These are phyloP conservation scores for Blastobotrys peoriensis DNA, from an alignment of 805 yeast genomes.

Conservation along the genomic window DNA sequence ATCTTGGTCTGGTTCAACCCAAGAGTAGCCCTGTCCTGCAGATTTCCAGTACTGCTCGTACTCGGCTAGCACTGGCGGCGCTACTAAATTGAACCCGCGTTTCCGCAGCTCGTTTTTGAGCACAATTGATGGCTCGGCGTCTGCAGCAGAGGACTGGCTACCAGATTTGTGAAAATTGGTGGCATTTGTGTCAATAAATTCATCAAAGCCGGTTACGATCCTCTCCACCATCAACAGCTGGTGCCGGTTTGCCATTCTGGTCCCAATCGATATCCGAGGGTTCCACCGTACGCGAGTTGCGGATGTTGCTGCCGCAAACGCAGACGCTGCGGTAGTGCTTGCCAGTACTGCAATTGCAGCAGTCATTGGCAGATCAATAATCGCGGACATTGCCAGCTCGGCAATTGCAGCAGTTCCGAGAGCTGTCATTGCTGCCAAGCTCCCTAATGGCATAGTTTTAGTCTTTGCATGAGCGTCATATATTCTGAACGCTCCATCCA, in stretches of 20 bases:
- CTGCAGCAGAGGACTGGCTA: neutral
- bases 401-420: neutral
- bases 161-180: slow-evolving; percentile 8
- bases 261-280: neutral
- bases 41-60: slow-evolving; percentile 80
- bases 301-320: neutral
- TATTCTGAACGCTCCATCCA: neutral
- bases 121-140: neutral
- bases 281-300: neutral
- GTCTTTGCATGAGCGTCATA: neutral
- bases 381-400: neutral
- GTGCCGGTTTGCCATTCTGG: neutral
- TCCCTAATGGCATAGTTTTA: neutral
- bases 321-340: neutral
- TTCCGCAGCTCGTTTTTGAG: slow-evolving; percentile 11
- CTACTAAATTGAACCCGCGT: slow-evolving; percentile 13
- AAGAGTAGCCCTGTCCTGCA: slow-evolving; percentile 76
- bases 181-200: slow-evolving; percentile 10
- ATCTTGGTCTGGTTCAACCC: slow-evolving; percentile 89
- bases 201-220: slow-evolving; percentile 21
- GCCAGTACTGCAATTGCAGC: neutral
- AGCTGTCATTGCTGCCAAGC: neutral
- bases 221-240: slow-evolving; percentile 6
- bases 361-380: slow-evolving; percentile 1
- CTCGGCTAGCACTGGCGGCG: slow-evolving; percentile 56